Evolutionary conservation across 2,329 filamentous ascomycete genomes (phyloP).

Genomic region (Lachnellula occidentalis): DNA sequence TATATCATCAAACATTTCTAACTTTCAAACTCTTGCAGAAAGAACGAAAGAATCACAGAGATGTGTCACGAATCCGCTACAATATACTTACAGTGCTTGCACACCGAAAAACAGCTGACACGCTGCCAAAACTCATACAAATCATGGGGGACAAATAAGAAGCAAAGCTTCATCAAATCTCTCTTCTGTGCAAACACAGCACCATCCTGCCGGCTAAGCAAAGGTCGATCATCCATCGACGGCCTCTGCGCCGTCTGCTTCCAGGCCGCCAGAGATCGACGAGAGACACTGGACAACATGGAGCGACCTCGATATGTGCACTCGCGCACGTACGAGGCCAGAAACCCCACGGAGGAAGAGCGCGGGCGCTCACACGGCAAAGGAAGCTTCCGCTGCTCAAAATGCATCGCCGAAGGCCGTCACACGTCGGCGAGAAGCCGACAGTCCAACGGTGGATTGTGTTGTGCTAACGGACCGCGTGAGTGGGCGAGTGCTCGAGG

Average conservation of each 20-base stretch:
- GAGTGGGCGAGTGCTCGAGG: slow-evolving; percentile 4
- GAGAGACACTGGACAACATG: too few relatives aligned
- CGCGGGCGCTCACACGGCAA: not conserved
- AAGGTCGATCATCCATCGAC: not conserved
- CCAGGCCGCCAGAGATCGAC: too few relatives aligned
- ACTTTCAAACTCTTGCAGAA: too few relatives aligned
- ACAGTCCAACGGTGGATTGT: slow-evolving; percentile 12
- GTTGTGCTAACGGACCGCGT: slow-evolving; percentile 12
- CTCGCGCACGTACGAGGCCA: not conserved
- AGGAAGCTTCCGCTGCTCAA: not conserved
- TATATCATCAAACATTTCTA: not conserved
- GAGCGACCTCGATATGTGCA: not conserved
- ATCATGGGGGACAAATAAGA: not conserved
- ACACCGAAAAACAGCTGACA: not conserved
- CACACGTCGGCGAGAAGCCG: not conserved
- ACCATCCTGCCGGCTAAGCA: not conserved
- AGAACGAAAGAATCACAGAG: not conserved
- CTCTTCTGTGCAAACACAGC: not conserved
- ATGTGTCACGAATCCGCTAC: not conserved
- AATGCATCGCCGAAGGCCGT: slow-evolving; percentile 5
- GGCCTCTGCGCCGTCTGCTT: too few relatives aligned
- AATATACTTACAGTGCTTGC: not conserved
- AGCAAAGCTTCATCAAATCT: not conserved
- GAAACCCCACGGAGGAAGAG: not conserved
- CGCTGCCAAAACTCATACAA: not conserved